Conservation (phyloP, 1,284 basidiomycete genomes). For the Tylopilus orsonianus region DNA sequence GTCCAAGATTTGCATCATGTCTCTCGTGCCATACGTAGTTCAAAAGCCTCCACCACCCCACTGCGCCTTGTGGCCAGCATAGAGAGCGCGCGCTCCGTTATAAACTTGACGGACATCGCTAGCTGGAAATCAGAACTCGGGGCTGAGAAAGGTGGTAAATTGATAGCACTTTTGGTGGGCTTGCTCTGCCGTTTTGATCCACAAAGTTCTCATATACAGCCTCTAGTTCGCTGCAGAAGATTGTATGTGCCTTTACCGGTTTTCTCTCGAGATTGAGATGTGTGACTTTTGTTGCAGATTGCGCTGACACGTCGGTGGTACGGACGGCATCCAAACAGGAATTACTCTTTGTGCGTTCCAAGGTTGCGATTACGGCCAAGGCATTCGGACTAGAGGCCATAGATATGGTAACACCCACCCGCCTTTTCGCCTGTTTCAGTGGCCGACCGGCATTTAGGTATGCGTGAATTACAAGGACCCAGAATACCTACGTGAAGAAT, state of each 20-base stretch:
- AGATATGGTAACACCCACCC: conserved; percentile 65
- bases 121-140: conserved; percentile 54
- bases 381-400: conserved; percentile 84
- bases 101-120: conserved; percentile 63
- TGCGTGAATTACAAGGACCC: conserved; percentile 88
- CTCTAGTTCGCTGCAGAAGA: conserved; percentile 89
- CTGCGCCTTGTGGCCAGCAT: conserved; percentile 74
- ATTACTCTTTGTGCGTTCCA: conserved; percentile 83
- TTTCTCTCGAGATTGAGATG: not conserved
- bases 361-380: conserved; percentile 82
- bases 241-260: conserved; percentile 48
- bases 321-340: conserved; percentile 77
- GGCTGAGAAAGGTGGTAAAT: conserved; percentile 43
- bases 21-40: conserved; percentile 44
- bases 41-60: conserved; percentile 35
- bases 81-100: conserved; percentile 71
- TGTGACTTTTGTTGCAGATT: conserved; percentile 48
- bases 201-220: conserved; percentile 28
- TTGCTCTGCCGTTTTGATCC: conserved; percentile 30
- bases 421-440: not conserved
- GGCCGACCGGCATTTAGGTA: conserved; percentile 50
- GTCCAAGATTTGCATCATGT: conserved; percentile 63
- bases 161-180: conserved; percentile 53
- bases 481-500: conserved; percentile 72
- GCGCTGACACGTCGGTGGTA: conserved; percentile 84